Conservation (phyloP, 1,139 yeast species). For the Spencermartinsiella ligniputridi region DNA sequence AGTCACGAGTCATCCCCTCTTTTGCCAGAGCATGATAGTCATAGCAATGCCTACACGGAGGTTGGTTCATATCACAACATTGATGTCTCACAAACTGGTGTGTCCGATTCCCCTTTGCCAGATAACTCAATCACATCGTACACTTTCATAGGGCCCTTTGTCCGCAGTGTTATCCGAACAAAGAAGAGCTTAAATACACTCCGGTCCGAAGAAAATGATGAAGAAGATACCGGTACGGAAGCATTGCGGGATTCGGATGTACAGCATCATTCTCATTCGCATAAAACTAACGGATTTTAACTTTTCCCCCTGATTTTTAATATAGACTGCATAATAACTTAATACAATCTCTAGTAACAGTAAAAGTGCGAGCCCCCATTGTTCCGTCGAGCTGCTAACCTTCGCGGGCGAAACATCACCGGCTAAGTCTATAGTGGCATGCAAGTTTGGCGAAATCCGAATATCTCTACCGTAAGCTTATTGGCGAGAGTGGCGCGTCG, state of each 20-base stretch:
- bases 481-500: too few species aligned
- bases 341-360: too few species aligned
- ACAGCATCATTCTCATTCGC: background rate
- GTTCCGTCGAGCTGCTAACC: too few species aligned
- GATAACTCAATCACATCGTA: conserved; percentile 2
- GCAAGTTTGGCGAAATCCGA: too few species aligned
- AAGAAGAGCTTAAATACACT: conserved; percentile 2
- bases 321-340: background rate
- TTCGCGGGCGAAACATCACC: too few species aligned
- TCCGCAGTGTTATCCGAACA: conserved; percentile 3
- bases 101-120: background rate
- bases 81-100: background rate
- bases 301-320: background rate
- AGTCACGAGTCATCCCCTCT: background rate
- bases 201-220: conserved; percentile 3
- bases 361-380: too few species aligned
- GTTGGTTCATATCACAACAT: background rate
- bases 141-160: conserved; percentile 6
- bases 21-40: background rate
- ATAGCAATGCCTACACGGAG: background rate
- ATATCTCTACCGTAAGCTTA: too few species aligned
- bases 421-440: too few species aligned
- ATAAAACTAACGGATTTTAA: background rate
- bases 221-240: conserved; percentile 15
- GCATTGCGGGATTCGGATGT: conserved; percentile 11